Conservation (phyloP, 2,329 filamentous ascomycete species). For the Xylaria sp. region DNA sequence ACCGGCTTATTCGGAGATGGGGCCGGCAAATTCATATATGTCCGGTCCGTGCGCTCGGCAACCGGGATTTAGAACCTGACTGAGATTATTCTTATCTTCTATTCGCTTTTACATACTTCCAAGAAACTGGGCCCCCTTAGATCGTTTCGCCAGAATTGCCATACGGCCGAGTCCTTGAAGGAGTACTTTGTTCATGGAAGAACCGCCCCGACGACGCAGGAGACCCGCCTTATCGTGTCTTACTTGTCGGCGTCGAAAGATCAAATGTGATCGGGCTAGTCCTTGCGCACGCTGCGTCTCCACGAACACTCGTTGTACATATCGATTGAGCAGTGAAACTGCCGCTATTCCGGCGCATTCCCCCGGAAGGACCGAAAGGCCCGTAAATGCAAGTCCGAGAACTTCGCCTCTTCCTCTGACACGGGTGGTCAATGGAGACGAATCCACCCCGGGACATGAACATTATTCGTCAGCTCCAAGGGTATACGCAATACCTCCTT, state of each 20-base stretch:
- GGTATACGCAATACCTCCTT: not conserved
- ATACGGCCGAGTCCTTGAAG: constrained; percentile 9
- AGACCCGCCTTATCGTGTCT: constrained; percentile 55
- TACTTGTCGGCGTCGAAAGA: constrained; percentile 58
- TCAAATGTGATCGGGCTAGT: constrained; percentile 57
- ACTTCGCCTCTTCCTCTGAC: constrained; percentile 12
- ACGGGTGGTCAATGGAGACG: not conserved
- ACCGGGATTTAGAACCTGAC: constrained; percentile 4
- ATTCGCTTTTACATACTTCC: not conserved
- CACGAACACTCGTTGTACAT: constrained; percentile 50
- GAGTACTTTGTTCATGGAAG: constrained; percentile 31
- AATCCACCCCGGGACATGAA: not conserved
- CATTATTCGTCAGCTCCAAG: not conserved
- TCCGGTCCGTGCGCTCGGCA: not conserved
- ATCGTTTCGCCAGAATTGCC: not conserved
- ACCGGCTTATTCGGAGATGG: constrained; percentile 29
- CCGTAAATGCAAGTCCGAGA: constrained; percentile 27
- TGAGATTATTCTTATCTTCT: not conserved
- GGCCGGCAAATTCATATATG: constrained; percentile 29
- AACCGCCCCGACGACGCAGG: constrained; percentile 47
- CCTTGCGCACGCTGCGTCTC: constrained; percentile 55
- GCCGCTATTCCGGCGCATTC: constrained; percentile 7
- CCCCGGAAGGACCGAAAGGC: constrained; percentile 5
- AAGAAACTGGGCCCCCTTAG: not conserved
- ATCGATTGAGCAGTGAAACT: constrained; percentile 36